phyloP scores from a whole-genome alignment of 2,329 filamentous ascomycete genomes.

The Botrytis squamosa region DNA sequence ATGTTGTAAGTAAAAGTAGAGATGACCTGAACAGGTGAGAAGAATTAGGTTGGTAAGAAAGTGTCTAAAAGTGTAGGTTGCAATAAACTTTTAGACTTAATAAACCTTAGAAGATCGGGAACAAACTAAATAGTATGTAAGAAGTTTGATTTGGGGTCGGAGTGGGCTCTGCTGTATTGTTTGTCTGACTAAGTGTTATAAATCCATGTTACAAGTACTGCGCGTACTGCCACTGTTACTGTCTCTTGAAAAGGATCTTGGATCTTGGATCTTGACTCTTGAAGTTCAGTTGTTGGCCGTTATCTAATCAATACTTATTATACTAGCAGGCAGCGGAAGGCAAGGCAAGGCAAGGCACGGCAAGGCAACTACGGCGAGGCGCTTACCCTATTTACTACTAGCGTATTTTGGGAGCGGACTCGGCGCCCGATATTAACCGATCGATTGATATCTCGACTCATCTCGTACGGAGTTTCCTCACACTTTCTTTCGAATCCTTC shows the following conservation, averaged over 20 bases:
- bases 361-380: background rate
- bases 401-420: background rate
- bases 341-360: background rate
- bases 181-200: constrained; percentile 4
- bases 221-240: background rate
- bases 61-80: background rate
- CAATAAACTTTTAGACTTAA: constrained; percentile 4
- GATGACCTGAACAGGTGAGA: background rate
- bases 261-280: background rate
- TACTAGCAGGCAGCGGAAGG: background rate
- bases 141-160: background rate
- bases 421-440: background rate
- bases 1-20: background rate
- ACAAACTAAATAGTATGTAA: background rate
- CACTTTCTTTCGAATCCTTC: background rate
- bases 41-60: background rate
- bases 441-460: background rate
- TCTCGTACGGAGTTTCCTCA: background rate
- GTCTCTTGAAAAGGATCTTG: background rate
- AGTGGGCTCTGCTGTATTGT: background rate
- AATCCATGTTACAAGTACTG: background rate
- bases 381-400: background rate
- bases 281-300: background rate
- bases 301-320: background rate
- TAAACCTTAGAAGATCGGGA: background rate